These are phyloP conservation scores for Purpureocillium lavendulum DNA, from an alignment of 2,329 filamentous ascomycete genomes.

Conservation along the genomic window DNA sequence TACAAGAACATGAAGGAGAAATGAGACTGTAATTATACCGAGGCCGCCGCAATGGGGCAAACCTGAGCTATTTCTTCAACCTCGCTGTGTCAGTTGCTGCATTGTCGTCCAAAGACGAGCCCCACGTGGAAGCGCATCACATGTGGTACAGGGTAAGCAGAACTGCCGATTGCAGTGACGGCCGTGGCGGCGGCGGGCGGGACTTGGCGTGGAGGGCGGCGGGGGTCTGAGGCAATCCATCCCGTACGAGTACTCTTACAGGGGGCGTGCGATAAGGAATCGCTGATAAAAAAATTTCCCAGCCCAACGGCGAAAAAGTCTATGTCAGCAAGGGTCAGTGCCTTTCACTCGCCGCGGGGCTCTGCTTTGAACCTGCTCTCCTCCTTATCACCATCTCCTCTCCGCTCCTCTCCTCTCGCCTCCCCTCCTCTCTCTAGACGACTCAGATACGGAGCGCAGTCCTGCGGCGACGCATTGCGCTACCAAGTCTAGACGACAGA, in stretches of 20 bases:
- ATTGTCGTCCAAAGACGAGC: conserved; percentile 1
- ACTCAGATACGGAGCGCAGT: background rate
- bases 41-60: no score
- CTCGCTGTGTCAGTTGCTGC: no score
- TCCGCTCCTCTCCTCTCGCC: no score
- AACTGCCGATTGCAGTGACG: background rate
- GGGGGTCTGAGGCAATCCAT: no score
- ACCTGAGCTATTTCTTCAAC: no score
- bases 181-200: background rate
- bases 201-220: background rate
- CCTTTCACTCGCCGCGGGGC: background rate
- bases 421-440: background rate
- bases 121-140: background rate
- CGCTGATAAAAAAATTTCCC: conserved; percentile 3
- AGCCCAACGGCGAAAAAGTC: background rate
- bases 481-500: background rate
- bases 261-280: background rate
- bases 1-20: no score
- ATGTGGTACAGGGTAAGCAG: background rate
- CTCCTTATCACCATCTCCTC: conserved; percentile 4
- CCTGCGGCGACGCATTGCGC: background rate
- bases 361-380: conserved; percentile 3
- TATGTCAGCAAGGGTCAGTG: conserved; percentile 2
- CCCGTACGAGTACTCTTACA: background rate
- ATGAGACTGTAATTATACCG: no score